phyloP scores from a whole-genome alignment of 1,139 yeast genomes.

The Chernovozyma aurita region DNA sequence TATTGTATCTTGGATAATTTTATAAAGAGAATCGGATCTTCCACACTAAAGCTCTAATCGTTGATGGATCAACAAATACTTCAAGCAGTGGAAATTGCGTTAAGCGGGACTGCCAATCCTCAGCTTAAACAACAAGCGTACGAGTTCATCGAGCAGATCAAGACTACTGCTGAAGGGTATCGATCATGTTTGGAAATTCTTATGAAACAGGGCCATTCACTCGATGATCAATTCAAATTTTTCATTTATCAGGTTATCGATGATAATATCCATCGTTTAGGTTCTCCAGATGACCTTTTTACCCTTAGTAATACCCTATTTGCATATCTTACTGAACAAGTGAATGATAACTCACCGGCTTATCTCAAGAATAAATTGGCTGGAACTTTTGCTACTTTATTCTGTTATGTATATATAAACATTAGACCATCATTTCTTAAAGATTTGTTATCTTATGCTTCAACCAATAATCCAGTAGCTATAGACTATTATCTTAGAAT shows the following conservation, averaged over 20 bases:
- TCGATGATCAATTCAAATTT: conserved; percentile 59
- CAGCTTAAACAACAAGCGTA: conserved; percentile 77
- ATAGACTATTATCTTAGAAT: conserved; percentile 76
- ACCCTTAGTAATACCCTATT: conserved; percentile 39
- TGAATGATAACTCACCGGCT: conserved; percentile 27
- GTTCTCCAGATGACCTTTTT: conserved; percentile 34
- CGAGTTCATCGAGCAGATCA: conserved; percentile 71
- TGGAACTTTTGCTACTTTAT: conserved; percentile 66
- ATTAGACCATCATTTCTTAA: conserved; percentile 65
- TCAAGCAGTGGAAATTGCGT: conserved; percentile 90
- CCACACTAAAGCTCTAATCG: too few relatives aligned
- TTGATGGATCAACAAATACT: conserved; percentile 83
- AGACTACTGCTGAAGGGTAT: conserved; percentile 76
- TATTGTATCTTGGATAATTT: too few relatives aligned
- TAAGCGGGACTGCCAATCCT: conserved; percentile 70
- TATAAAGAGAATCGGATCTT: too few relatives aligned
- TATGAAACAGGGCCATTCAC: conserved; percentile 17
- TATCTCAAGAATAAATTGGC: conserved; percentile 78
- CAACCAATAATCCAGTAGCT: neutral
- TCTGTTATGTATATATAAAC: conserved; percentile 59
- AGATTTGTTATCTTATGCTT: conserved; percentile 47
- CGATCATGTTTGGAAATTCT: conserved; percentile 67
- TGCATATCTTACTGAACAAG: conserved; percentile 22
- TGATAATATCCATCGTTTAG: conserved; percentile 38
- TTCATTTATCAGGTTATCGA: conserved; percentile 80